A percentile compares a stretch with the other conserved stretches of the same genome.
phyloP scores from a whole-genome alignment of 305 asterid genomes.

The Solanum hybrid region DNA sequence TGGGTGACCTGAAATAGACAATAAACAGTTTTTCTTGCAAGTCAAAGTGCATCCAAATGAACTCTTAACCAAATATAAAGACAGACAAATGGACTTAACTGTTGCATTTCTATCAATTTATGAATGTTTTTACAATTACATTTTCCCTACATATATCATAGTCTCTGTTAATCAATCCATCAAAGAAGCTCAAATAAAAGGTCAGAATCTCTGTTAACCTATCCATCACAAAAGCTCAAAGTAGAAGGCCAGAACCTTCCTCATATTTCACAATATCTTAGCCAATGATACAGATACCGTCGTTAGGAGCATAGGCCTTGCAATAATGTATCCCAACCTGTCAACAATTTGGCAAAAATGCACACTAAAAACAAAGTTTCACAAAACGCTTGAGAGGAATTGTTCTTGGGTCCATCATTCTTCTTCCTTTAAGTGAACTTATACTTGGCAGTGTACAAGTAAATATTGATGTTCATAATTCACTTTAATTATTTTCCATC shows the following conservation, averaged over 20 bases:
- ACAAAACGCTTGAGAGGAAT: not conserved
- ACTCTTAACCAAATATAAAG: not conserved
- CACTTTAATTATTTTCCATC: not conserved
- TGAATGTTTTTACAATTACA: not conserved
- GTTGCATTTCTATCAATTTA: not conserved
- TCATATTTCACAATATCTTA: not conserved
- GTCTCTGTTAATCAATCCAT: not conserved
- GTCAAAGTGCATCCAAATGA: not conserved
- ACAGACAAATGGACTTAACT: not conserved
- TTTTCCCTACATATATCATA: not conserved
- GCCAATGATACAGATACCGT: not conserved
- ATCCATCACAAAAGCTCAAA: not conserved
- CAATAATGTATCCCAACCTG: not conserved
- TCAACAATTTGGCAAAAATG: not conserved
- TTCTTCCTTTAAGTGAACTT: not conserved
- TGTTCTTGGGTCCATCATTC: not conserved
- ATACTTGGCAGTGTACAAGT: not conserved
- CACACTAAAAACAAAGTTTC: not conserved
- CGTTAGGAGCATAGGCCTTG: not conserved
- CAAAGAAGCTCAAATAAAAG: not conserved
- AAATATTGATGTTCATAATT: not conserved
- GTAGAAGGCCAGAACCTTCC: not conserved
- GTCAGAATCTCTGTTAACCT: not conserved
- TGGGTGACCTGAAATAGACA: conserved; percentile 58
- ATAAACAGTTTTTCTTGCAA: not conserved